Evolutionary conservation across 208 protist genomes (phyloP), one percentile per base, ranked within the genome.

Genomic region (Angomonas desouzai): DNA sequence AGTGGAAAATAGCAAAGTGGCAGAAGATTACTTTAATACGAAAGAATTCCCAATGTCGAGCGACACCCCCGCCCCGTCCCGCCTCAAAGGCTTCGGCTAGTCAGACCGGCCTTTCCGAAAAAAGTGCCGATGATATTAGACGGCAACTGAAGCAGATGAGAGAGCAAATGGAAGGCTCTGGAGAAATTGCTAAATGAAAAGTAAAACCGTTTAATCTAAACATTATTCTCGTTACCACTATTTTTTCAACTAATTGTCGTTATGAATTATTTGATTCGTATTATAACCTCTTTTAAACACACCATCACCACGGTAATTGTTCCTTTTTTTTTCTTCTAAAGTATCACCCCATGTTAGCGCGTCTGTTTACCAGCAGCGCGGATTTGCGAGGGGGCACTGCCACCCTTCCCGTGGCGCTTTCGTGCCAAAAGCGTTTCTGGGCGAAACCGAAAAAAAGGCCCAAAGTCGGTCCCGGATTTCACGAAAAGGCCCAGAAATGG

Each of bases 401-500:
- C 3, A 57, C 48, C 16, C 34, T 81, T 9, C 64, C 40, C 36
- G 55, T 30, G 77, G 57, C 59, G 2, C 60, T 83, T 18, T 32
- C 72, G 1, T 79, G 62, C 23, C 85, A 92, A 63, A 74, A 71
- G n/a, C 80, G 89, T 38, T 95, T 87, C 55, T 95, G 86, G 85
- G 74, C 83, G 29, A 95, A 95, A 69, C 89, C 89, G 27, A 95
- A 93, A 68, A 92, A 91, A 51, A 81, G 89, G 1, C 86, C 86
- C n/a, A 95, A 95, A 60, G 89, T 95, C 3, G 86, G 89, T 27
- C 56, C 81, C 18, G 86, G 86, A 13, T 95, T 93, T 72, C 86
- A 93, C 48, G 84, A 95, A 51, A 93, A 95, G 64, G 89, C 89
- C 4, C 89, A 95, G 74, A 90, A 83, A 57, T 95, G 89, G 87